Evolutionary conservation across 1,284 basidiomycete species (phyloP).

Genomic region (Leccinum glutinopallens): DNA sequence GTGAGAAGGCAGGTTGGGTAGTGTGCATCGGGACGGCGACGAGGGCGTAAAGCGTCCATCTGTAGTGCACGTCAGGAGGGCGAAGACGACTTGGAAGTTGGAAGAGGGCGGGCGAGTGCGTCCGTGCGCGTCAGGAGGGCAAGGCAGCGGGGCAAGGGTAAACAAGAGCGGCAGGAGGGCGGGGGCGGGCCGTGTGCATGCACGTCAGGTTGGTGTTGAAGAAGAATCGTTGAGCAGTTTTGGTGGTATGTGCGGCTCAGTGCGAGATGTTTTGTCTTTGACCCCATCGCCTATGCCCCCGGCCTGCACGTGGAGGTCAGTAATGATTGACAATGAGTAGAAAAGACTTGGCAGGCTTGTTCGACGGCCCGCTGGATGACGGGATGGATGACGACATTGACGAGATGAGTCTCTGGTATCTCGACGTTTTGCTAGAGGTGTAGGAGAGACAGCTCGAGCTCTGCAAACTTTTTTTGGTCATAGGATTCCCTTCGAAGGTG

Average conservation of each 20-base stretch:
- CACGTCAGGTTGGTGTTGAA: constrained; percentile 63
- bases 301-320: constrained; percentile 43
- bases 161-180: too few relatives aligned
- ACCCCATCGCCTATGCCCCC: constrained; percentile 38
- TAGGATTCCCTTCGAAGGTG: constrained; percentile 45
- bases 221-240: constrained; percentile 86
- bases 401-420: not conserved
- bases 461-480: constrained; percentile 1
- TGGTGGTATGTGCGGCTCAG: constrained; percentile 61
- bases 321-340: constrained; percentile 8
- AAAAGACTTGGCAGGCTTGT: constrained; percentile 42
- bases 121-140: too few relatives aligned
- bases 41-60: too few relatives aligned
- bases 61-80: too few relatives aligned
- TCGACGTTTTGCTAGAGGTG: not conserved
- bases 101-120: too few relatives aligned
- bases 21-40: too few relatives aligned
- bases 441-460: not conserved
- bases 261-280: constrained; percentile 65
- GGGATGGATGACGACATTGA: not conserved
- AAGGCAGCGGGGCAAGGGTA: too few relatives aligned
- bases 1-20: too few relatives aligned
- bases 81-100: too few relatives aligned
- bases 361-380: not conserved
- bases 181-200: too few relatives aligned